These are phyloP conservation scores for Ochromonas danica DNA, from an alignment of 108 stramenopile species.

Conservation along the genomic window DNA sequence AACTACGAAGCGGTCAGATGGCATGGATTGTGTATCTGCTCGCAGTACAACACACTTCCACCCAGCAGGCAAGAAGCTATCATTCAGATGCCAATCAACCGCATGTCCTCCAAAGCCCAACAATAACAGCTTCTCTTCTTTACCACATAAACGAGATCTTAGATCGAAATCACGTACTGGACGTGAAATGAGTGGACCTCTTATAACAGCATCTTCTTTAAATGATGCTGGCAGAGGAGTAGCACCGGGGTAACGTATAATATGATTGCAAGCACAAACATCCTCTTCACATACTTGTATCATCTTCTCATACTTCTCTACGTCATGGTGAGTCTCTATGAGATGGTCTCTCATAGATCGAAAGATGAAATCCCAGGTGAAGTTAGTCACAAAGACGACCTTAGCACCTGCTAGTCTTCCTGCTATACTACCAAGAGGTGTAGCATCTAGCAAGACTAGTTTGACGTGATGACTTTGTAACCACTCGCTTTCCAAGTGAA, in stretches of 20 bases:
- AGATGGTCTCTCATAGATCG: no score
- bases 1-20: neutral
- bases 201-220: neutral
- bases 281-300: neutral
- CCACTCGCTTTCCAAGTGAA: neutral
- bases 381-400: neutral
- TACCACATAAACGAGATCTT: neutral
- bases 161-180: neutral
- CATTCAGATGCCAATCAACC: neutral
- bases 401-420: neutral
- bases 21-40: neutral
- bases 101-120: slow-evolving; percentile 31
- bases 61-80: neutral
- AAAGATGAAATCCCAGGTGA: slow-evolving; percentile 27
- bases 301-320: slow-evolving; percentile 2
- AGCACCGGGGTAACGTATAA: neutral
- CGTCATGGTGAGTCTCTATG: neutral
- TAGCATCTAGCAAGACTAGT: slow-evolving; percentile 2
- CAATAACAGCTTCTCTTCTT: neutral
- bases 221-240: neutral
- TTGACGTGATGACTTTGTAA: neutral
- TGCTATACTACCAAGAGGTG: neutral
- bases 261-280: neutral
- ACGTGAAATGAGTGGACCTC: slow-evolving; percentile 8
- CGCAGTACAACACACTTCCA: slow-evolving; percentile 26